Percentiles rank a stretch among this genome's conserved stretches.
Conservation (phyloP, 805 yeast genomes). For the Zygoascus flipseniorum region DNA sequence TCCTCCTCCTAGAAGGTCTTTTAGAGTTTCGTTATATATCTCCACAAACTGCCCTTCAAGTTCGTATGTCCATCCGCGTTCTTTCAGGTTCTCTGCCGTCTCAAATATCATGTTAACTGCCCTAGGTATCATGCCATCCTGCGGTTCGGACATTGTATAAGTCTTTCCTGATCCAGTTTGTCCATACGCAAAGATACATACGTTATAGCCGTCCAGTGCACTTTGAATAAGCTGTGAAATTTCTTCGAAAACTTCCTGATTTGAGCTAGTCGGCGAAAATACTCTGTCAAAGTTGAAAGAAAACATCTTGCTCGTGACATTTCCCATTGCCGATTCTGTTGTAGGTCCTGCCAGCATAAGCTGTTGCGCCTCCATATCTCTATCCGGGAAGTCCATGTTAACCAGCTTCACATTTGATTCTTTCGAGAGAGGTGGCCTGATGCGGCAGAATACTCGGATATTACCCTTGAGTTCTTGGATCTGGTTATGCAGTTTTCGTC, state of each 20-base stretch:
- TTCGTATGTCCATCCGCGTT: conserved; percentile 54
- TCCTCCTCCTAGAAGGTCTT: conserved; percentile 47
- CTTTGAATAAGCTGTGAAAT: conserved; percentile 78
- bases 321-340: conserved; percentile 18
- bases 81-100: conserved; percentile 39
- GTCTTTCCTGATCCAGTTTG: conserved; percentile 97
- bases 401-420: conserved; percentile 20
- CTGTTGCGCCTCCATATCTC: conserved; percentile 18
- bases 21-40: conserved; percentile 75
- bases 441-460: conserved; percentile 81
- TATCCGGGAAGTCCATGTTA: conserved; percentile 29
- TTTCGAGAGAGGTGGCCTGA: conserved; percentile 47
- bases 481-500: conserved; percentile 61
- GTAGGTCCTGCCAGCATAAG: conserved; percentile 19
- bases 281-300: conserved; percentile 71
- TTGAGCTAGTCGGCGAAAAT: conserved; percentile 47
- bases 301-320: conserved; percentile 21
- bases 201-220: conserved; percentile 82
- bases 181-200: conserved; percentile 93
- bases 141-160: conserved; percentile 67
- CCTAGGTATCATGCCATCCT: conserved; percentile 74
- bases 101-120: conserved; percentile 65
- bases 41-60: conserved; percentile 75
- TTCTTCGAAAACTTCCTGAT: conserved; percentile 68
- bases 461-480: conserved; percentile 87